Percentiles rank a stretch among this genome's conserved stretches.
phyloP scores from a whole-genome alignment of 257 asterid genomes.

The Nicotiana undulata region DNA sequence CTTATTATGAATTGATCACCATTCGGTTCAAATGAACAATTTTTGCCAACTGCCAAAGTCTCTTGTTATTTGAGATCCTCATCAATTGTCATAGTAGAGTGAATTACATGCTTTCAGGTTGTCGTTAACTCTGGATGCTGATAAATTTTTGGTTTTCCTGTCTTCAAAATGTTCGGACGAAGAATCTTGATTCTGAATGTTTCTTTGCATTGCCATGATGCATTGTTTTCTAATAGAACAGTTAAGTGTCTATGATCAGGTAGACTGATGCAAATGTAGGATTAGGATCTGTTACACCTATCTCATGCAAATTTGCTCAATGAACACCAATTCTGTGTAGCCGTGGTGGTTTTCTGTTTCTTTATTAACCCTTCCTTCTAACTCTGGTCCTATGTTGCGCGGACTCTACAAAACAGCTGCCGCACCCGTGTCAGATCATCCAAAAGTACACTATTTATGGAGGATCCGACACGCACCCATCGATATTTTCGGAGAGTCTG shows the following conservation, averaged over 20 bases:
- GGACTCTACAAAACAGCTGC: too few species aligned
- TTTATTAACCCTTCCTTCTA: background rate
- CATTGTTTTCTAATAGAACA: background rate
- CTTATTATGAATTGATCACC: background rate
- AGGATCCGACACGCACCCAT: too few species aligned
- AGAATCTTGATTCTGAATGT: background rate
- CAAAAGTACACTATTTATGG: too few species aligned
- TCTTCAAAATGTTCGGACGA: background rate
- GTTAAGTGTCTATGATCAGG: background rate
- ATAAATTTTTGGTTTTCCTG: background rate
- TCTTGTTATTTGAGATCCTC: background rate
- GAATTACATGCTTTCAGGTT: background rate
- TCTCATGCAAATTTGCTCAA: background rate
- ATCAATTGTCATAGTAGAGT: too few species aligned
- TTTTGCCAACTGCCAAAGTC: background rate
- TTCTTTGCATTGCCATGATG: background rate
- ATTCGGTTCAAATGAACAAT: background rate
- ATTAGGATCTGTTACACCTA: background rate
- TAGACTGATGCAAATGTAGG: background rate
- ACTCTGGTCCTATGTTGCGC: background rate
- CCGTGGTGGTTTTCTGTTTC: background rate
- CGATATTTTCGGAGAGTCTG: too few species aligned
- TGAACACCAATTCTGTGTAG: background rate
- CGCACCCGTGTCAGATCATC: too few species aligned
- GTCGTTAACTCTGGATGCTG: background rate